Percentiles rank a stretch among this genome's conserved stretches.
Conservation (phyloP, 2,329 filamentous ascomycete genomes). For the Fusarium luffae region DNA sequence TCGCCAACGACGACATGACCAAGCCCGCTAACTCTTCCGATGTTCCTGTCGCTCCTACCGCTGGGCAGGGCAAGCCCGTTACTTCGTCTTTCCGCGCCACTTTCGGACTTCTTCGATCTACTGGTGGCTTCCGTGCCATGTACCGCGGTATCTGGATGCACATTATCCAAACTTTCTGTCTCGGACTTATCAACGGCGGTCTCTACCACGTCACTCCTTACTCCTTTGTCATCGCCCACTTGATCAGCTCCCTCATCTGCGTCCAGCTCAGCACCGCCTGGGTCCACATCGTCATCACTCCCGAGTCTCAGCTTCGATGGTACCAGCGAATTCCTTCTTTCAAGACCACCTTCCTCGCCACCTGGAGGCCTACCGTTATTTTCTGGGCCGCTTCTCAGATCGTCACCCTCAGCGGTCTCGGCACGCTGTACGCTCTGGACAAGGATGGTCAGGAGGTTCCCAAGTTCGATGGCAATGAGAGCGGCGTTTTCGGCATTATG, state of each 20-base stretch:
- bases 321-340: constrained; percentile 76
- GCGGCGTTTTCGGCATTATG: constrained; percentile 60
- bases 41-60: constrained; percentile 39
- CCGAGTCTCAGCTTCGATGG: constrained; percentile 71
- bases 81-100: constrained; percentile 64
- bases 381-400: constrained; percentile 69
- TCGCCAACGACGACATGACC: constrained; percentile 48
- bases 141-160: constrained; percentile 73
- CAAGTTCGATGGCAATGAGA: constrained; percentile 35
- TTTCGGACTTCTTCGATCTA: constrained; percentile 66
- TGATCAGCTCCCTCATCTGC: constrained; percentile 64
- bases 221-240: constrained; percentile 56
- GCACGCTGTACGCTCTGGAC: constrained; percentile 56
- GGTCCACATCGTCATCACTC: constrained; percentile 87
- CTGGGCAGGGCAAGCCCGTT: constrained; percentile 45
- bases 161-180: constrained; percentile 53
- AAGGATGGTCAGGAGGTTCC: constrained; percentile 54
- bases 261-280: constrained; percentile 79
- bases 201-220: constrained; percentile 56
- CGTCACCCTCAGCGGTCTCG: constrained; percentile 58
- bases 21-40: constrained; percentile 46
- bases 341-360: constrained; percentile 72
- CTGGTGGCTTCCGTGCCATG: constrained; percentile 72
- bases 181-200: constrained; percentile 59
- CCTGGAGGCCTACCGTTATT: constrained; percentile 73